These are phyloP conservation scores for Danielia reshetovae DNA, from an alignment of 805 yeast species.

Conservation along the genomic window DNA sequence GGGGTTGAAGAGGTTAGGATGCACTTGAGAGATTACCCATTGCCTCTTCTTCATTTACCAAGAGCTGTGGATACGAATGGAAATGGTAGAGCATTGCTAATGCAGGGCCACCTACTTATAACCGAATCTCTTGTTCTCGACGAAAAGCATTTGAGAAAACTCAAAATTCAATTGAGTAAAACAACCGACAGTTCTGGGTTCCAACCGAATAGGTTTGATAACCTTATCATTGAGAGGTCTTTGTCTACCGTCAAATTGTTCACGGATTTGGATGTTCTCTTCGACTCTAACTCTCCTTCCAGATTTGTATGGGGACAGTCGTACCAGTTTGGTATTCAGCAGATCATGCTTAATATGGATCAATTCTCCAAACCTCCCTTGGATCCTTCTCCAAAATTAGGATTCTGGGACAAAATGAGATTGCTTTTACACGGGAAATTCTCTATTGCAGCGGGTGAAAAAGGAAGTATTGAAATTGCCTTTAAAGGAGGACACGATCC, in stretches of 20 bases:
- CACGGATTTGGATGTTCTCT: conserved; percentile 53
- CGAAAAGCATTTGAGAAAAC: conserved; percentile 51
- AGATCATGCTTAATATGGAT: conserved; percentile 71
- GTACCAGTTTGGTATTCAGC: conserved; percentile 79
- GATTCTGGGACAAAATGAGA: conserved; percentile 90
- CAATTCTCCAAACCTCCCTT: conserved; percentile 85
- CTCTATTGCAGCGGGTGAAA: conserved; percentile 46
- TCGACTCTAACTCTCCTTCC: conserved; percentile 55
- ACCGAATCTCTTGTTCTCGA: conserved; percentile 58
- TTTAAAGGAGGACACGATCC: conserved; percentile 80
- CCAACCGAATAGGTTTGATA: conserved; percentile 13
- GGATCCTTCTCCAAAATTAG: conserved; percentile 80
- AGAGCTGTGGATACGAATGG: conserved; percentile 22
- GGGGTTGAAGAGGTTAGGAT: conserved; percentile 58
- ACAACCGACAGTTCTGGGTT: conserved; percentile 32
- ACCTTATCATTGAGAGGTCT: conserved; percentile 66
- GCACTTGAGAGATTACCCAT: conserved; percentile 80
- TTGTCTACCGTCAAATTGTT: conserved; percentile 70
- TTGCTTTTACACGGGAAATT: conserved; percentile 71
- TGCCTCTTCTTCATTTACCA: conserved; percentile 78
- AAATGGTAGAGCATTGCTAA: conserved; percentile 26
- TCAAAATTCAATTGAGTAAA: conserved; percentile 58
- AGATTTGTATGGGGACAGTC: conserved; percentile 82
- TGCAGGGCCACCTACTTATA: conserved; percentile 61
- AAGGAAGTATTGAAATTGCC: conserved; percentile 50